Percentiles rank a stretch among this genome's conserved stretches.
Evolutionary conservation across 352 stramenopile species (phyloP).

Genomic region (Phytophthora melonis): DNA sequence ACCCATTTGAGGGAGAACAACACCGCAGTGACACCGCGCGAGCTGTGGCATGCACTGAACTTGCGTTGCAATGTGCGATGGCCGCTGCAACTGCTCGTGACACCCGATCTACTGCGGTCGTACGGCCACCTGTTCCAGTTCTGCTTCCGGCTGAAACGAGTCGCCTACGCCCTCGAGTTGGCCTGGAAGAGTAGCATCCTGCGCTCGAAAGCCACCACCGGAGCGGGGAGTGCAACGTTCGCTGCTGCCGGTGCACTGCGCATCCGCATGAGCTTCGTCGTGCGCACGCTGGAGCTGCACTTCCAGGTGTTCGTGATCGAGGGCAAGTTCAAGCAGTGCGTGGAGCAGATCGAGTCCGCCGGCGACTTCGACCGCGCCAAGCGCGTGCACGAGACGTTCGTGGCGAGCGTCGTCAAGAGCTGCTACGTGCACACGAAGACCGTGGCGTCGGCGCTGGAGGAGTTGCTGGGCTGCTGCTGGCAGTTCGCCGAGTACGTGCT

Average conservation of each 20-base stretch:
- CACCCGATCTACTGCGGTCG: constrained; percentile 56
- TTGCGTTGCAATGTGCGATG: constrained; percentile 65
- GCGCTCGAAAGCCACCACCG: constrained; percentile 35
- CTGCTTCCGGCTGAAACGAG: constrained; percentile 80
- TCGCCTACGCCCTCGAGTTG: constrained; percentile 68
- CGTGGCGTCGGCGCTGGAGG: constrained; percentile 62
- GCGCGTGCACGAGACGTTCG: constrained; percentile 73
- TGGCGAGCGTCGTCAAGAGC: constrained; percentile 69
- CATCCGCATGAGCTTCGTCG: constrained; percentile 78
- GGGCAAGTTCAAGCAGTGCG: constrained; percentile 63
- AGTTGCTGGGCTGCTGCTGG: constrained; percentile 75
- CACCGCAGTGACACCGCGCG: constrained; percentile 48
- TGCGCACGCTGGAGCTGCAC: constrained; percentile 76
- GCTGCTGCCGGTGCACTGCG: constrained; percentile 55
- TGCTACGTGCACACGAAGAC: constrained; percentile 80
- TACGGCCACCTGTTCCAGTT: constrained; percentile 86
- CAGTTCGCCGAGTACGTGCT: constrained; percentile 74
- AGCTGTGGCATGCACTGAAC: constrained; percentile 67
- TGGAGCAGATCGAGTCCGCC: constrained; percentile 56
- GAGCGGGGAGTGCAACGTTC: constrained; percentile 13
- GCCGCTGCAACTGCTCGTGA: constrained; percentile 77
- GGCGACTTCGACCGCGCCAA: constrained; percentile 79
- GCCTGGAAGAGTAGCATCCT: constrained; percentile 66
- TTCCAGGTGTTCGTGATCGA: constrained; percentile 87
- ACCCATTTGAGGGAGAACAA: constrained; percentile 47